A percentile compares a stretch with the other conserved stretches of the same genome.
Evolutionary conservation across 2,329 filamentous ascomycete species (phyloP).

Genomic region (Cadophora sp.): DNA sequence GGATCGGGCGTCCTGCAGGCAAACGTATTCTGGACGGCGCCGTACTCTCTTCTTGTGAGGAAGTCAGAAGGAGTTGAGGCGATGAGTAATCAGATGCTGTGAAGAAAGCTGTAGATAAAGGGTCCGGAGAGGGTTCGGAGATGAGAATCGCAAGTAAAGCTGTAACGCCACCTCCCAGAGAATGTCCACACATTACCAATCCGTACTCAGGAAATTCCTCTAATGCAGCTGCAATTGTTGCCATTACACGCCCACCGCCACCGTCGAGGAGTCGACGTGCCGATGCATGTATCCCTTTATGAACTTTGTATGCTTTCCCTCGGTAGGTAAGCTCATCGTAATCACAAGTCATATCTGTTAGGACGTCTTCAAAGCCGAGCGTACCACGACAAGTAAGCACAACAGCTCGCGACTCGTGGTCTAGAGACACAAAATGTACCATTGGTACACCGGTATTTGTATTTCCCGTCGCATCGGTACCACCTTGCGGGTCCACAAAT

Average conservation of each 20-base stretch:
- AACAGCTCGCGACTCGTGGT: conserved; percentile 62
- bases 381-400: conserved; percentile 62
- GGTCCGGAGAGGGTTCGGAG: conserved; percentile 51
- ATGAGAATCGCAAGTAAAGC: conserved; percentile 61
- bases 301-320: conserved; percentile 58
- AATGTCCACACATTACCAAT: conserved; percentile 62
- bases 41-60: conserved; percentile 51
- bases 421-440: conserved; percentile 62
- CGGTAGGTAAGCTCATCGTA: conserved; percentile 57
- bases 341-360: conserved; percentile 64
- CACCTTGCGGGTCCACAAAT: conserved; percentile 60
- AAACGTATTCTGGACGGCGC: conserved; percentile 54
- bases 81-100: conserved; percentile 72
- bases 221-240: conserved; percentile 57
- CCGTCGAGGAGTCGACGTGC: conserved; percentile 57
- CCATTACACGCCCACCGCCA: conserved; percentile 56
- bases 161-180: conserved; percentile 60
- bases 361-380: conserved; percentile 62
- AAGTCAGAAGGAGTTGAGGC: conserved; percentile 74
- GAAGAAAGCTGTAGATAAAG: conserved; percentile 50
- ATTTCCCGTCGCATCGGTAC: conserved; percentile 56
- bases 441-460: conserved; percentile 59
- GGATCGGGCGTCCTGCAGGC: conserved; percentile 72
- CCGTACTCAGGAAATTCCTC: conserved; percentile 62
- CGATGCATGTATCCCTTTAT: conserved; percentile 63